Base-by-base conservation (phyloP, 2,329 filamentous ascomycete genomes). In the Verticillium tricorpus region DNA sequence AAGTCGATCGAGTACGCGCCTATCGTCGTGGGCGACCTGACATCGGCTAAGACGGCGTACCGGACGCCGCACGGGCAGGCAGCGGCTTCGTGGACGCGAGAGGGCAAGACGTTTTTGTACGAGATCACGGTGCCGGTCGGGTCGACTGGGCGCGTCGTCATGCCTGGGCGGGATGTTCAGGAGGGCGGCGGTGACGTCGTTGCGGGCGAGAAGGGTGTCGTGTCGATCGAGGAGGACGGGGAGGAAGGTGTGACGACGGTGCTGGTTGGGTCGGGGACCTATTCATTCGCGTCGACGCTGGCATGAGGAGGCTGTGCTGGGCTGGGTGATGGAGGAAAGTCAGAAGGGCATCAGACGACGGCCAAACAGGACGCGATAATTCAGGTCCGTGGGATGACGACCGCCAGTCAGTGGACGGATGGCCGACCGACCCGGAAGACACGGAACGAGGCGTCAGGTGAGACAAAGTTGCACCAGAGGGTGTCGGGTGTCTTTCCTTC, bases 21-120 rank as follows among this genome's bases (percentile, higher is more conserved):
- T 1, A 50, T 59, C 15, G n/a, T 66, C 5, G 60, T 58, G 1
- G 61, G 61, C 17, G 58, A 64, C 32, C 34, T 66, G 31, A 60
- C 35, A 1, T 65, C 61, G 25, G 63, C 64, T 11, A 55, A 45
- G 19, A 59, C 64, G 7, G 61, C 55, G 40, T 62, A 64, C 39
- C 56, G 62, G 8, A 62, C 60, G 19, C 52, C 60, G 35, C 9
- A 17, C 19, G 58, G 63, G 2, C 34, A 22, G 17, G 54, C 58
- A 17, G 50, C 58, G 28, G 63, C 58, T 14, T 57, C 54, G 32
- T 64, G 63, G 60, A 56, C 58, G 35, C 32, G 39, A 25, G 55
- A 58, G 2, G 63, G 60, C 15, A 58, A 54, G 9, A 17, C n/a
- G 19, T 31, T 62, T 4, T 14, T 34, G 31, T 62, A 62, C 34